Conservation (phyloP, 345 rosid genomes). For the Barbarea vulgaris region DNA sequence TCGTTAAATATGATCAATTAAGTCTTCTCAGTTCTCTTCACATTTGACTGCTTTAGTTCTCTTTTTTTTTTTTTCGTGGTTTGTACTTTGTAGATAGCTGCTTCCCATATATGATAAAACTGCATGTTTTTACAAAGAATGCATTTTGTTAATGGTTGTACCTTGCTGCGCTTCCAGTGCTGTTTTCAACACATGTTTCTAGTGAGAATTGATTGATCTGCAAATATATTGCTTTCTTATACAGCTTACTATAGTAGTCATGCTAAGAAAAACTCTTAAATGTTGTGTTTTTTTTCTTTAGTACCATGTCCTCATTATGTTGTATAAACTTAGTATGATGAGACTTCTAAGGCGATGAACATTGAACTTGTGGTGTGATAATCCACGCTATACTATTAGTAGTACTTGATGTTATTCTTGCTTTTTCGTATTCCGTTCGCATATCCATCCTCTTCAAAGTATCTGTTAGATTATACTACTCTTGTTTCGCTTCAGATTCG, state of each 20-base stretch:
- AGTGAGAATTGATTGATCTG: slow-evolving; percentile 6
- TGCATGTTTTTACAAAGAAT: background rate
- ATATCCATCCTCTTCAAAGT: background rate
- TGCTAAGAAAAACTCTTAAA: slow-evolving; percentile 2
- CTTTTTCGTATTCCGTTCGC: background rate
- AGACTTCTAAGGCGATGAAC: background rate
- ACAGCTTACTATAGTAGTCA: background rate
- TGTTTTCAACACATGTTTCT: background rate
- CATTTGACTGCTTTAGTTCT: background rate
- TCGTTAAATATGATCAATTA: background rate
- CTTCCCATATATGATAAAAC: slow-evolving; percentile 1
- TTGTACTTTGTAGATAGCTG: background rate
- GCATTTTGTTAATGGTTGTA: background rate
- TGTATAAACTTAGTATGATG: background rate
- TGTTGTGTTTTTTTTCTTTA: background rate
- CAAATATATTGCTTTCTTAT: background rate
- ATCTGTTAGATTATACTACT: background rate
- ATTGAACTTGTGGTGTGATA: background rate
- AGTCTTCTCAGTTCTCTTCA: background rate
- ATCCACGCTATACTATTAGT: background rate
- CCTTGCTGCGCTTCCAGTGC: background rate
- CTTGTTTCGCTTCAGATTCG: slow-evolving; percentile 3
- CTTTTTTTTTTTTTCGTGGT: background rate
- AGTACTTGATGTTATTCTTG: slow-evolving; percentile 9
- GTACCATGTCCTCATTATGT: background rate